Base-by-base conservation (phyloP, 2,329 filamentous ascomycete species). In the Phaeoacremonium minimum region DNA sequence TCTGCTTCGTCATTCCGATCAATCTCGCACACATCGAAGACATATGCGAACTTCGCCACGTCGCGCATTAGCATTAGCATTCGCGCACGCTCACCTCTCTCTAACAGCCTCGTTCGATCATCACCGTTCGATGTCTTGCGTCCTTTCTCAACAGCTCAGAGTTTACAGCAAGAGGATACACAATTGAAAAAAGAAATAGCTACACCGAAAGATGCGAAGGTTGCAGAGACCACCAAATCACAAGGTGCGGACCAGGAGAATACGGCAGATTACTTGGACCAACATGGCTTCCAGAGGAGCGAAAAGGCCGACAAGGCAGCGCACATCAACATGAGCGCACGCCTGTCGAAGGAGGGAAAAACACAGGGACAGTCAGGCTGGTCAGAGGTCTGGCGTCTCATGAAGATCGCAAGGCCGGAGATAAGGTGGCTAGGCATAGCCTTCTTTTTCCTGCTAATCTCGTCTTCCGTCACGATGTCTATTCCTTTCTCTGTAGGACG, bases 401-500 rank as follows among this genome's bases (percentile, higher is more conserved):
- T 98, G 58, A 88, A 83, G 61, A 93, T 98, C 55, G 93, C 93
- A 11, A 75, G 78, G 37, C 91, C 91, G 4, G 93, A 98, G 65
- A 66, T 85, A 18, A 83, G 73, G 55, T 85, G 86, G 61, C 78
- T 98, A 13, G 73, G 71, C 6, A 62, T 85, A 45, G 94, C 94
- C 4, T 91, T 97, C 57, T 58, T 85, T 37, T 85, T 95, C 55
- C 72, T 98, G 34, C 72, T 98, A 40, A 73, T 96, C 44, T 96
- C 91, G 13, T 97, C 91, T 4, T 77, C 81, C 35, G 89, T 98
- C 48, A 95, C 90, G 39, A 95, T 98, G 85, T 90, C 88, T 3
- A 87, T 98, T 41, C 93, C 93, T 2, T 95, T 96, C 57, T 95
- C 90, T 0, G 95, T 98, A 46, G 93, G 93, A 38, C 91, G 90